phyloP scores from a whole-genome alignment of 768 basidiomycete genomes.

The Trametes elegans region DNA sequence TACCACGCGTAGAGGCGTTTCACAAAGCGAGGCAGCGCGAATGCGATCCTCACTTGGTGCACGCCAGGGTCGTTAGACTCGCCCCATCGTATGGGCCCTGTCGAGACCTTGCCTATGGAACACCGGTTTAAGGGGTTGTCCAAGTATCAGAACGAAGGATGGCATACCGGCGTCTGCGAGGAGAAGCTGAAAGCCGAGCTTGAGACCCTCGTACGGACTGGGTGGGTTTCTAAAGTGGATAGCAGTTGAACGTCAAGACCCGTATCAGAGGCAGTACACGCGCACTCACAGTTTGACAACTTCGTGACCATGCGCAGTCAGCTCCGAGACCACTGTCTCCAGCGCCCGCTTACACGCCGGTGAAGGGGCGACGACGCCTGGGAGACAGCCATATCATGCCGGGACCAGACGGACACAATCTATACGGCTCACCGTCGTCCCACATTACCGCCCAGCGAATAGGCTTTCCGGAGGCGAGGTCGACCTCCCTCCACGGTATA shows the following conservation, averaged over 20 bases:
- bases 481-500: slow-evolving; percentile 39
- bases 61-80: slow-evolving; percentile 28
- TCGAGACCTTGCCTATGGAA: slow-evolving; percentile 23
- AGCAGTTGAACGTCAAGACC: background rate
- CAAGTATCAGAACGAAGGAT: background rate
- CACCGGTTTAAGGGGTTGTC: background rate
- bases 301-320: slow-evolving; percentile 38
- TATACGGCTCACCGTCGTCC: slow-evolving; percentile 36
- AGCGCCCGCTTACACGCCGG: slow-evolving; percentile 44
- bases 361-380: slow-evolving; percentile 34
- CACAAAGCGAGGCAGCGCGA: slow-evolving; percentile 26
- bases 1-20: slow-evolving; percentile 30
- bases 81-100: slow-evolving; percentile 23
- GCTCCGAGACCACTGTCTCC: slow-evolving; percentile 32
- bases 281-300: slow-evolving; percentile 37
- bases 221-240: slow-evolving; percentile 30
- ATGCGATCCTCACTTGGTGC: slow-evolving; percentile 18
- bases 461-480: slow-evolving; percentile 30
- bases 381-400: background rate
- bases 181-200: slow-evolving; percentile 24
- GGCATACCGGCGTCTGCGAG: slow-evolving; percentile 26
- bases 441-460: slow-evolving; percentile 42
- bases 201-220: slow-evolving; percentile 26
- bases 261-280: background rate
- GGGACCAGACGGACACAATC: background rate